A percentile compares a stretch with the other conserved stretches of the same genome.
Evolutionary conservation across 2,329 filamentous ascomycete species (phyloP).

Genomic region (Alternaria sp.): DNA sequence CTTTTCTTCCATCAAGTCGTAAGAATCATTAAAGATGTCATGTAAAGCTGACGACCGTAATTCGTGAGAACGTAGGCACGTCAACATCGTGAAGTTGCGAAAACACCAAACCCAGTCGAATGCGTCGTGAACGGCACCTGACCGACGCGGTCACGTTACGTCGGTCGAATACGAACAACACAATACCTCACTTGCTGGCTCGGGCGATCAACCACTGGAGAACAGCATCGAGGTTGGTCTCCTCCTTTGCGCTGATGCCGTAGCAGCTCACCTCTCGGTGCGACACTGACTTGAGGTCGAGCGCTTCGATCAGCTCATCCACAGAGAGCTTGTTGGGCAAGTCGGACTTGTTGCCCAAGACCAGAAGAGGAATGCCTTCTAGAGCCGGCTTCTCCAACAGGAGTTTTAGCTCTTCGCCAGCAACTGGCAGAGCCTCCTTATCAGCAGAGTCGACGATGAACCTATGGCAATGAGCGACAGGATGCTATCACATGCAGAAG

Average conservation of each 20-base stretch:
- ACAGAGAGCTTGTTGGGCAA: conserved; percentile 89
- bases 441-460: conserved; percentile 99
- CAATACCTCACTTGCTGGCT: conserved; percentile 61
- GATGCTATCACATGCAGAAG: conserved; percentile 17
- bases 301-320: conserved; percentile 91
- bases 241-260: conserved; percentile 97
- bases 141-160: conserved; percentile 37
- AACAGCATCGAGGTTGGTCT: conserved; percentile 97
- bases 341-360: conserved; percentile 97
- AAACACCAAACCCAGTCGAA: conserved; percentile 30
- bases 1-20: conserved; percentile 62
- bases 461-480: conserved; percentile 53
- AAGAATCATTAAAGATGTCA: conserved; percentile 60
- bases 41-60: conserved; percentile 52
- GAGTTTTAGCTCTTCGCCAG: conserved; percentile 90
- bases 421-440: conserved; percentile 77
- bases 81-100: conserved; percentile 43
- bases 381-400: conserved; percentile 85
- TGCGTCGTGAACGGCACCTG: conserved; percentile 34
- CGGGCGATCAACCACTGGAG: conserved; percentile 95
- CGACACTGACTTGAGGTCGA: conserved; percentile 88
- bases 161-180: conserved; percentile 22
- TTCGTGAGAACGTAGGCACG: conserved; percentile 47
- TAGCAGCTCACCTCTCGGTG: conserved; percentile 98
- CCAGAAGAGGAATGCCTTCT: conserved; percentile 88